Percentiles rank a stretch among this genome's conserved stretches.
phyloP scores from a whole-genome alignment of 768 basidiomycete genomes.

The Boletus edulis region DNA sequence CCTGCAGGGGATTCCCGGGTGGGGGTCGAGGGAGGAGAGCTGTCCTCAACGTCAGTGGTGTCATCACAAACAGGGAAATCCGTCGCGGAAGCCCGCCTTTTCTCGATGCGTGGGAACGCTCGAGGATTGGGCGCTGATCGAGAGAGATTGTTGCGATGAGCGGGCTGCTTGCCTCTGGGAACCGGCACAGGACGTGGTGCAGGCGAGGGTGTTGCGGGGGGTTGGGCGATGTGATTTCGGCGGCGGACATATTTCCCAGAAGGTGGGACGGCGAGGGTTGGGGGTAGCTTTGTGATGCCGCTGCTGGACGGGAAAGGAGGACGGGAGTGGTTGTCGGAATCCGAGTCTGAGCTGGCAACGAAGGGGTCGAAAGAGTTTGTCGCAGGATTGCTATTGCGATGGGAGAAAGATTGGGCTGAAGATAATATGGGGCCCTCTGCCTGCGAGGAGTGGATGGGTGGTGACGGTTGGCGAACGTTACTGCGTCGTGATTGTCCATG shows the following conservation, averaged over 20 bases:
- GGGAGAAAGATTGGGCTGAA: conserved; percentile 23
- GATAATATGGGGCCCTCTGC: conserved; percentile 49
- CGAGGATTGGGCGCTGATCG: conserved; percentile 52
- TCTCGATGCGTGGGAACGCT: conserved; percentile 28
- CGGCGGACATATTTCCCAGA: conserved; percentile 59
- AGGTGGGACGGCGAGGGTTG: conserved; percentile 44
- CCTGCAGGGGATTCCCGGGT: conserved; percentile 37
- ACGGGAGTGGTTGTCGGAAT: conserved; percentile 37
- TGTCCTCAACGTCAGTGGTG: conserved; percentile 47
- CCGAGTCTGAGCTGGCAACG: conserved; percentile 43
- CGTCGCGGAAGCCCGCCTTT: conserved; percentile 32
- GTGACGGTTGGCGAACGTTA: conserved; percentile 62
- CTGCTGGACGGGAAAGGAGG: conserved; percentile 29
- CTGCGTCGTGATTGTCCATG: conserved; percentile 46
- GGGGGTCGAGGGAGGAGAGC: conserved; percentile 54
- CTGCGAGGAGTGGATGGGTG: conserved; percentile 60
- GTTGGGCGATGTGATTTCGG: conserved; percentile 40
- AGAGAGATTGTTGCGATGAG: conserved; percentile 34
- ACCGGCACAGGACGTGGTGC: conserved; percentile 47
- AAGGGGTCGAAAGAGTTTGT: conserved; percentile 49
- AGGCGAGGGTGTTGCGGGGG: conserved; percentile 37
- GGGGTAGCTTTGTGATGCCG: conserved; percentile 31
- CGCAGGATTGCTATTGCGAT: conserved; percentile 31
- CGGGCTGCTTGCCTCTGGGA: conserved; percentile 30
- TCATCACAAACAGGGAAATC: conserved; percentile 76